Conservation (phyloP, 495 filamentous ascomycete species). For the Aspergillus cavernicola region DNA sequence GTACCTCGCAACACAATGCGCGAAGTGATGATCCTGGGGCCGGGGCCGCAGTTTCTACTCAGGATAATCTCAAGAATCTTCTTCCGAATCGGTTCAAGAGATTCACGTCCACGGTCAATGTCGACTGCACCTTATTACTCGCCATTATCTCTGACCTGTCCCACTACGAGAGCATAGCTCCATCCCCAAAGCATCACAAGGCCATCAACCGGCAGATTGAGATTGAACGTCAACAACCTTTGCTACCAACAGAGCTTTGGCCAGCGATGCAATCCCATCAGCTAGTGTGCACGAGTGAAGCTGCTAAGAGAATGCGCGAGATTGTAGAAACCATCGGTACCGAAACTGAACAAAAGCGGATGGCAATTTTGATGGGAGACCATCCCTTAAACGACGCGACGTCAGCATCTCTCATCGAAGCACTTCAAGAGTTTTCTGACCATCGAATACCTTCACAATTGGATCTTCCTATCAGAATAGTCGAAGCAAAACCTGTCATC, state of each 20-base stretch:
- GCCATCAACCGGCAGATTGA: conserved; percentile 63
- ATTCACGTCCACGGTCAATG: conserved; percentile 59
- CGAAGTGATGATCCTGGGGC: background rate
- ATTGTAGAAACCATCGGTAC: conserved; percentile 67
- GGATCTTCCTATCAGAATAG: conserved; percentile 49
- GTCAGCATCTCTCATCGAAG: conserved; percentile 29
- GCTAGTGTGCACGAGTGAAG: conserved; percentile 61
- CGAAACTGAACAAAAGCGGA: conserved; percentile 54
- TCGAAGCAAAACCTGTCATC: conserved; percentile 37
- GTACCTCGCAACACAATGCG: conserved; percentile 13
- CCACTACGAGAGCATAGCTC: conserved; percentile 42
- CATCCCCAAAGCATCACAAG: conserved; percentile 44
- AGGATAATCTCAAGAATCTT: conserved; percentile 40
- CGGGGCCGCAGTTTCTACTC: conserved; percentile 16
- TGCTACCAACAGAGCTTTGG: conserved; percentile 60
- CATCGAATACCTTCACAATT: conserved; percentile 46
- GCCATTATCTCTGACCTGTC: conserved; percentile 70
- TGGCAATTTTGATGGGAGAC: conserved; percentile 50
- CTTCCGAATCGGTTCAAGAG: conserved; percentile 50
- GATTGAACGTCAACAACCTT: conserved; percentile 55
- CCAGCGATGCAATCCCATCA: conserved; percentile 52
- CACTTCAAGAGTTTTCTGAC: conserved; percentile 47
- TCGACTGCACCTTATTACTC: conserved; percentile 72
- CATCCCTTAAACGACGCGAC: conserved; percentile 22
- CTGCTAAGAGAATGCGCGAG: conserved; percentile 59